These are phyloP conservation scores for Eutrema salsugineum DNA, from an alignment of 441 rosid species.

Conservation along the genomic window DNA sequence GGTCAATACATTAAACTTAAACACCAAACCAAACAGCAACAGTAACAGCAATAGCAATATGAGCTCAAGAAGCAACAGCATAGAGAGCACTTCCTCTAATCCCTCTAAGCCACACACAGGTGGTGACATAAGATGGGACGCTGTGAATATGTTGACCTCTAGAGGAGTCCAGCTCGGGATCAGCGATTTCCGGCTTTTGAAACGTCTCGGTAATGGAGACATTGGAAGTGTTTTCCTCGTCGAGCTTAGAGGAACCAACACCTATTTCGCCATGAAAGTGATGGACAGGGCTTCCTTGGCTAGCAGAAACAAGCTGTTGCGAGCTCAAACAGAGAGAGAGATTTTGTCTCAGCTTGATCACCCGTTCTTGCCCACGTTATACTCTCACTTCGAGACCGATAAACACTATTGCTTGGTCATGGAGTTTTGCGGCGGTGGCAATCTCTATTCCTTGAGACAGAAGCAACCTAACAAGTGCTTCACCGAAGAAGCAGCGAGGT, in stretches of 20 bases:
- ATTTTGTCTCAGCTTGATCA: slow-evolving; percentile 89
- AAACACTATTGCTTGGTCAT: slow-evolving; percentile 78
- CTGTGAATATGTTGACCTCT: slow-evolving; percentile 42
- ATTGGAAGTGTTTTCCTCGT: slow-evolving; percentile 82
- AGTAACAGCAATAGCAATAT: slow-evolving; percentile 25
- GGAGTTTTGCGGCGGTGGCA: slow-evolving; percentile 93
- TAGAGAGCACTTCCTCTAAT: slow-evolving; percentile 49
- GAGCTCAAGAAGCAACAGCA: slow-evolving; percentile 50
- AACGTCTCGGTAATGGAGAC: slow-evolving; percentile 84
- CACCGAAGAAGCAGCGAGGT: slow-evolving; percentile 85
- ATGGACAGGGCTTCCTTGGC: slow-evolving; percentile 91
- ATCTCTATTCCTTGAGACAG: slow-evolving; percentile 88
- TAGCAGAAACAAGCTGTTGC: slow-evolving; percentile 73
- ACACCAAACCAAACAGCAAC: slow-evolving; percentile 26
- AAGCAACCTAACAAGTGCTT: slow-evolving; percentile 72
- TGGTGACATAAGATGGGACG: slow-evolving; percentile 80
- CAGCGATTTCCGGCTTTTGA: slow-evolving; percentile 70
- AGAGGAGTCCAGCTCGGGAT: slow-evolving; percentile 55
- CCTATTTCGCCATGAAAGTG: slow-evolving; percentile 80
- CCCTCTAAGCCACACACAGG: slow-evolving; percentile 80
- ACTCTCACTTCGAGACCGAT: slow-evolving; percentile 81
- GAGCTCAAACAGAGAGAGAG: slow-evolving; percentile 89
- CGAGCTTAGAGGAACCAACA: slow-evolving; percentile 62
- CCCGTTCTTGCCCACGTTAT: slow-evolving; percentile 79
- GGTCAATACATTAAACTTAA: slow-evolving; percentile 26